Percentiles rank a stretch among this genome's conserved stretches.
These are phyloP conservation scores for Acacia melanoxylon DNA, from an alignment of 306 rosid species.

Conservation along the genomic window DNA sequence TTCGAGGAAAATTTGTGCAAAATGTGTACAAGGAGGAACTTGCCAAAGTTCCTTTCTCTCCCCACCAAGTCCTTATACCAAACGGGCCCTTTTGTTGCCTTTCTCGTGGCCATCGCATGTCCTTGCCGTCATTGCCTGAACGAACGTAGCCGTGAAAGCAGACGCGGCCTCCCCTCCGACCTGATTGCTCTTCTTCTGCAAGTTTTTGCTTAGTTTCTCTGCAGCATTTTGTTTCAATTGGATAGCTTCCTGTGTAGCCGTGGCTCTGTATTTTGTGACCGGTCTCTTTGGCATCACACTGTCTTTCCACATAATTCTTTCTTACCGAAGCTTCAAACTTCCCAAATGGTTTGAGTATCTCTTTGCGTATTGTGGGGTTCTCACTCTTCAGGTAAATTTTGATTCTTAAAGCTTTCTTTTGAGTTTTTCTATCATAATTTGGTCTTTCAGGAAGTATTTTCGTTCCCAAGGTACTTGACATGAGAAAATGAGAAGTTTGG, in stretches of 20 bases:
- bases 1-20: too few species aligned
- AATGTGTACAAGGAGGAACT: too few species aligned
- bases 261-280: conserved; percentile 59
- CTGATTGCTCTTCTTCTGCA: too few species aligned
- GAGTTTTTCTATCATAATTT: not conserved
- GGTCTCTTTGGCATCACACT: conserved; percentile 84
- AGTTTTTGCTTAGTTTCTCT: conserved; percentile 41
- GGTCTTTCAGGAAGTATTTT: not conserved
- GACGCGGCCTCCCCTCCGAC: too few species aligned
- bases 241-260: conserved; percentile 64
- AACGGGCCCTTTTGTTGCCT: too few species aligned
- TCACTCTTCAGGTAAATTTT: conserved; percentile 68
- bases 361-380: conserved; percentile 77
- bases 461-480: not conserved
- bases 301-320: conserved; percentile 79
- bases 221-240: conserved; percentile 81
- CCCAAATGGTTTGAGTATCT: conserved; percentile 87
- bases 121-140: too few species aligned
- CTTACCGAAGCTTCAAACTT: conserved; percentile 83
- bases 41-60: too few species aligned
- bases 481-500: not conserved
- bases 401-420: not conserved
- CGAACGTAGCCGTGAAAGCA: too few species aligned
- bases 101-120: too few species aligned
- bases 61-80: too few species aligned